Conservation (phyloP, 371 early-diverging fungal genomes). For the Nosema muscidifuracis region DNA sequence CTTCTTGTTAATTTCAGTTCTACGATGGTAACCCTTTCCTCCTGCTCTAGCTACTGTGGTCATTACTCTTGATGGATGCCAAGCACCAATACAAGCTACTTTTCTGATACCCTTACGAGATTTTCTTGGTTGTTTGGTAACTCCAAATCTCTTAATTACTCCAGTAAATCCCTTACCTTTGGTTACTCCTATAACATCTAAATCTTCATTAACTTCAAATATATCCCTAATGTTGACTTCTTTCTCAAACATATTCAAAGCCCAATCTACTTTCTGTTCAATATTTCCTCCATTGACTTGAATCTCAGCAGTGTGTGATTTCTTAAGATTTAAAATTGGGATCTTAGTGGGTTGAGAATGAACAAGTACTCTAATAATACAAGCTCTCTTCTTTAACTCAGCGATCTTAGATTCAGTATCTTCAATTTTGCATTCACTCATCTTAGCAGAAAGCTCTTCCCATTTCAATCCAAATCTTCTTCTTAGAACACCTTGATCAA, state of each 20-base stretch:
- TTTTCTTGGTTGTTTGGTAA: slow-evolving; percentile 98
- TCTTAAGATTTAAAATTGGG: slow-evolving; percentile 80
- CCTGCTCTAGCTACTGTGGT: slow-evolving; percentile 97
- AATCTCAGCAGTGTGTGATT: slow-evolving; percentile 96
- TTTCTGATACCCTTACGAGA: slow-evolving; percentile 98
- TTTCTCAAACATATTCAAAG: slow-evolving; percentile 91
- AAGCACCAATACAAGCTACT: slow-evolving; percentile 99
- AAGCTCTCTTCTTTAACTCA: slow-evolving; percentile 94
- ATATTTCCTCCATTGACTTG: slow-evolving; percentile 98
- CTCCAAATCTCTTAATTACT: slow-evolving; percentile 98
- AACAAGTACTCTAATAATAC: slow-evolving; percentile 89
- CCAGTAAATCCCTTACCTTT: slow-evolving; percentile 99
- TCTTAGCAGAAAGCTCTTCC: slow-evolving; percentile 97
- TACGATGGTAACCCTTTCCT: slow-evolving; percentile 99
- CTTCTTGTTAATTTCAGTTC: slow-evolving; percentile 99
- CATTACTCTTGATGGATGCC: slow-evolving; percentile 99
- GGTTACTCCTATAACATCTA: slow-evolving; percentile 96
- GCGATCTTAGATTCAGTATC: slow-evolving; percentile 76
- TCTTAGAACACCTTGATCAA: slow-evolving; percentile 88
- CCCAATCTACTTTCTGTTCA: slow-evolving; percentile 92
- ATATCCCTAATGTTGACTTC: slow-evolving; percentile 75
- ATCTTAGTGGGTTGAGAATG: slow-evolving; percentile 93
- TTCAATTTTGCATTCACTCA: slow-evolving; percentile 74
- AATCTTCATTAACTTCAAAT: slow-evolving; percentile 92
- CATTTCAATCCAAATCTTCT: slow-evolving; percentile 95